phyloP scores from a whole-genome alignment of 2,329 filamentous ascomycete species.

The Pseudopyrenochaeta lycopersici region DNA sequence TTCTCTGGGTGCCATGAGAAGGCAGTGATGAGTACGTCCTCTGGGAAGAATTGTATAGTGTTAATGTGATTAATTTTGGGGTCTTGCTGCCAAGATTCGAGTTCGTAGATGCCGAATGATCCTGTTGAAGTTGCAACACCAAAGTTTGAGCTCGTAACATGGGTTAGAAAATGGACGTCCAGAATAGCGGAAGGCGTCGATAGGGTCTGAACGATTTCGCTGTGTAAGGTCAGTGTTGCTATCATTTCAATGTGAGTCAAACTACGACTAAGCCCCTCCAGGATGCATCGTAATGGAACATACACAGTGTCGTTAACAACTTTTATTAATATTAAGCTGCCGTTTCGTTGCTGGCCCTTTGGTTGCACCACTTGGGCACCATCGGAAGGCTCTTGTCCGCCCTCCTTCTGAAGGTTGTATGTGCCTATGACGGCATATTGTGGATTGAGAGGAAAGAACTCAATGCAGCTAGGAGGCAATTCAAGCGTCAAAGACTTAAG shows the following conservation, averaged over 20 bases:
- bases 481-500: constrained; percentile 65
- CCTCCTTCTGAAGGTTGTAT: constrained; percentile 73
- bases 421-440: constrained; percentile 82
- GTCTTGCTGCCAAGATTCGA: constrained; percentile 39
- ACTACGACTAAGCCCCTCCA: neutral
- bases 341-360: constrained; percentile 71
- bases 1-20: constrained; percentile 74
- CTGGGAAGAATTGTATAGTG: constrained; percentile 61
- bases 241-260: neutral
- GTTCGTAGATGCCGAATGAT: constrained; percentile 69
- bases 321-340: constrained; percentile 75
- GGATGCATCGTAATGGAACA: constrained; percentile 39
- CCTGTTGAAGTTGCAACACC: constrained; percentile 83
- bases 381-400: constrained; percentile 36
- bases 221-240: constrained; percentile 2
- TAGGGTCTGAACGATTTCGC: constrained; percentile 64
- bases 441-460: constrained; percentile 71
- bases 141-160: constrained; percentile 63
- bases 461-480: constrained; percentile 79
- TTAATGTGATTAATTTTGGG: constrained; percentile 40
- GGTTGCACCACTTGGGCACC: constrained; percentile 26
- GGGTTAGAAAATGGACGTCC: constrained; percentile 79
- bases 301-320: constrained; percentile 66
- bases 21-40: constrained; percentile 73
- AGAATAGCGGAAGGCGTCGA: constrained; percentile 77